phyloP scores from a whole-genome alignment of 441 rosid species.

The Euphorbia celastroides region DNA sequence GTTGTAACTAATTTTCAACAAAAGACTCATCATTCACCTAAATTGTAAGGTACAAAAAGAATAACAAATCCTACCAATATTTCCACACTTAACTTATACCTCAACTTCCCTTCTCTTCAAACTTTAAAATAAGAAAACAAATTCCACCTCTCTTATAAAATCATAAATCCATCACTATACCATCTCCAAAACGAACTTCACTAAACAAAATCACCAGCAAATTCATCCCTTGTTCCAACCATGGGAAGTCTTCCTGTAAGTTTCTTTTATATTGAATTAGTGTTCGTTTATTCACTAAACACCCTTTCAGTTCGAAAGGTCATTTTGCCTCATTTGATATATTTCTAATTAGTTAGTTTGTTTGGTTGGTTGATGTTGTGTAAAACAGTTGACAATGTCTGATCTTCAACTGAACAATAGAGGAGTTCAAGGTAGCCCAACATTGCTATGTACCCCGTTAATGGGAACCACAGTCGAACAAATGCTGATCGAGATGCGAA shows the following conservation, averaged over 20 bases:
- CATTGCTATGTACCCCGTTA: conserved; percentile 39
- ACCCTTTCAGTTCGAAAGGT: too few species aligned
- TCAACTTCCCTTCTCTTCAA: too few species aligned
- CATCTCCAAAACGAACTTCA: background rate
- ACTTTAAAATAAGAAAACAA: too few species aligned
- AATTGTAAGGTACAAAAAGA: background rate
- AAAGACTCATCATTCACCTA: background rate
- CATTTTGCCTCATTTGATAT: too few species aligned
- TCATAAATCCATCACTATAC: background rate
- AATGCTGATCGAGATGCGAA: conserved; percentile 45
- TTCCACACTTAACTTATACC: too few species aligned
- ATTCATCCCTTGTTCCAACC: conserved; percentile 1
- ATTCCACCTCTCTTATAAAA: too few species aligned
- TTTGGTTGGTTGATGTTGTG: background rate
- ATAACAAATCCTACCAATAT: background rate
- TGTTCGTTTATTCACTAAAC: too few species aligned
- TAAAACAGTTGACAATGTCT: conserved; percentile 16
- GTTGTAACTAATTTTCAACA: conserved; percentile 3
- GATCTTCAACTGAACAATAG: conserved; percentile 16
- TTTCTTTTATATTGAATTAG: too few species aligned
- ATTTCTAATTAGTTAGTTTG: background rate
- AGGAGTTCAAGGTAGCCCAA: conserved; percentile 22
- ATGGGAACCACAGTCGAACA: conserved; percentile 47
- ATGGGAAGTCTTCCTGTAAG: conserved; percentile 26
- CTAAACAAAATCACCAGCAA: background rate